These are phyloP conservation scores for Didymella segeticola DNA, from an alignment of 2,329 filamentous ascomycete genomes.

Conservation along the genomic window DNA sequence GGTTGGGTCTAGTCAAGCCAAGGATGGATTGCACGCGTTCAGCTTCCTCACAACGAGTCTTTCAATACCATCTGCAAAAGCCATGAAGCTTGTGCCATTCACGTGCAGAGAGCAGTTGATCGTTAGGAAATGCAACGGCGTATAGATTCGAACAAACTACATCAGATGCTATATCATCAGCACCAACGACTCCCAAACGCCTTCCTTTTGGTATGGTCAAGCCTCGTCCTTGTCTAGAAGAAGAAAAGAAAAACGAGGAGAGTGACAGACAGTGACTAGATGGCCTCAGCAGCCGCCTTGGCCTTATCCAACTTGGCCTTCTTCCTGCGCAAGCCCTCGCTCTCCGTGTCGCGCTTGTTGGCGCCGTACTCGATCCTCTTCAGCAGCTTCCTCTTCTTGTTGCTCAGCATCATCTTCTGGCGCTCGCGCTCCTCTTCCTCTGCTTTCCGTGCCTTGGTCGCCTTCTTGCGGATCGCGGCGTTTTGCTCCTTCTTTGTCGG, in stretches of 20 bases:
- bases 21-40: background rate
- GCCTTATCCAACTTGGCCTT: conserved; percentile 82
- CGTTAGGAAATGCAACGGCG: too few species aligned
- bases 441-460: conserved; percentile 64
- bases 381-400: conserved; percentile 95
- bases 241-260: background rate
- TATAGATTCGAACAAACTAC: background rate
- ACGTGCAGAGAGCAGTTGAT: too few species aligned
- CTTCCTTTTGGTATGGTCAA: conserved; percentile 8
- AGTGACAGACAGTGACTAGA: background rate
- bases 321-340: conserved; percentile 86
- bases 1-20: background rate
- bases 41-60: conserved; percentile 3
- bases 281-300: conserved; percentile 40
- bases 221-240: background rate
- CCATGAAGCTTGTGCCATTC: too few species aligned
- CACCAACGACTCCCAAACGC: conserved; percentile 13
- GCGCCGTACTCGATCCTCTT: conserved; percentile 98
- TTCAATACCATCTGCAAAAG: conserved; percentile 5
- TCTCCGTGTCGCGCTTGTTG: conserved; percentile 89
- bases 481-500: conserved; percentile 64
- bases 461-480: conserved; percentile 71
- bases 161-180: background rate
- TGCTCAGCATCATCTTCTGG: conserved; percentile 97
- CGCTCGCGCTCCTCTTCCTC: conserved; percentile 89